phyloP scores from a whole-genome alignment of 495 filamentous ascomycete genomes.

The Talaromyces stipitatus region DNA sequence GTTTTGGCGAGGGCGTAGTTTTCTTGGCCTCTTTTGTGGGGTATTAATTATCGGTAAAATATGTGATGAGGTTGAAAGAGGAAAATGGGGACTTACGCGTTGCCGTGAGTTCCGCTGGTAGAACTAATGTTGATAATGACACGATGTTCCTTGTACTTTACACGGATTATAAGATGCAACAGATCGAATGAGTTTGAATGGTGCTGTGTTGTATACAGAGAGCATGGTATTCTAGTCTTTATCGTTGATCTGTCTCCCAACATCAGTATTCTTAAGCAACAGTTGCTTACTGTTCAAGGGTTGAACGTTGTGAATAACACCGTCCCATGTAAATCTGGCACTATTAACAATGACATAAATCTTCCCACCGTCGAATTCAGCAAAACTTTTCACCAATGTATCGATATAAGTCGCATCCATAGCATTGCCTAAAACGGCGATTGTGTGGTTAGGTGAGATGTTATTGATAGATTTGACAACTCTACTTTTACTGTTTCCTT shows the following conservation, averaged over 20 bases:
- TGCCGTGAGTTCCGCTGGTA: slow-evolving; percentile 74
- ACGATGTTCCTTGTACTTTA: slow-evolving; percentile 71
- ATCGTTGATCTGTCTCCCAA: slow-evolving; percentile 84
- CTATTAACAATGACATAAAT: slow-evolving; percentile 87
- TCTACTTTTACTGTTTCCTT: slow-evolving; percentile 55
- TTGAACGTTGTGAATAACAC: slow-evolving; percentile 73
- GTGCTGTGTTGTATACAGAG: slow-evolving; percentile 69
- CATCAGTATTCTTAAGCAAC: no score
- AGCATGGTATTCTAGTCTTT: slow-evolving; percentile 88
- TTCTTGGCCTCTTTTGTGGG: slow-evolving; percentile 66
- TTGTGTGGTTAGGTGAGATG: slow-evolving; percentile 50
- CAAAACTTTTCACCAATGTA: slow-evolving; percentile 60
- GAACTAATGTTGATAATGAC: slow-evolving; percentile 75
- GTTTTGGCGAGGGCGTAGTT: slow-evolving; percentile 84
- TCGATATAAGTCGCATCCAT: slow-evolving; percentile 58
- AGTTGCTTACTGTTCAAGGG: background rate
- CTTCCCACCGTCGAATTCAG: slow-evolving; percentile 75
- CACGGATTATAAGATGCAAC: slow-evolving; percentile 79
- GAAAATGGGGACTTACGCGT: slow-evolving; percentile 44
- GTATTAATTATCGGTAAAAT: no score
- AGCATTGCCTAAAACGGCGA: slow-evolving; percentile 67
- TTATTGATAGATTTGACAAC: slow-evolving; percentile 58
- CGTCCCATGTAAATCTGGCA: slow-evolving; percentile 86
- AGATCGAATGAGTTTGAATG: slow-evolving; percentile 72
- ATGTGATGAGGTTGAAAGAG: background rate